A percentile compares a stretch with the other conserved stretches of the same genome.
These are phyloP conservation scores for Fonsecaea erecta DNA, from an alignment of 2,329 filamentous ascomycete genomes.

Conservation along the genomic window DNA sequence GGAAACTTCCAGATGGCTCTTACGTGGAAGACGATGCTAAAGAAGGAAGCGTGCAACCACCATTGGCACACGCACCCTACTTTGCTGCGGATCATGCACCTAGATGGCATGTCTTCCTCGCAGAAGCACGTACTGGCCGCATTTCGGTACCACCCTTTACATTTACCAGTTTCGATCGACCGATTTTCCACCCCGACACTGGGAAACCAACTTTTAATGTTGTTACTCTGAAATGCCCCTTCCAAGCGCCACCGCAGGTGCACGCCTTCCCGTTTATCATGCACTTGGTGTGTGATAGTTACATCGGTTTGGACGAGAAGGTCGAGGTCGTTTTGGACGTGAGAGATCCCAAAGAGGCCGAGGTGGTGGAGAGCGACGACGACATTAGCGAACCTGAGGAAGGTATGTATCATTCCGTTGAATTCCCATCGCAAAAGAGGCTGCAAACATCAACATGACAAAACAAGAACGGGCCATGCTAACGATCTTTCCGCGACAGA, in stretches of 20 bases:
- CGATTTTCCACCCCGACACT: constrained; percentile 68
- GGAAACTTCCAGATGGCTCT: constrained; percentile 66
- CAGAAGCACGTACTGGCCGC: constrained; percentile 91
- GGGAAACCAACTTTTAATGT: constrained; percentile 82
- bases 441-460: constrained; percentile 9
- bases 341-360: constrained; percentile 85
- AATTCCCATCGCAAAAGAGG: constrained; percentile 16
- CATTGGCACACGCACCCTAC: constrained; percentile 85
- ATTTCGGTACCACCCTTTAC: constrained; percentile 96
- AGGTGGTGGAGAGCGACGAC: constrained; percentile 72
- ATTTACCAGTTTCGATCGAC: constrained; percentile 91
- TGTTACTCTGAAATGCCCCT: constrained; percentile 96
- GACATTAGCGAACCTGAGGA: constrained; percentile 98
- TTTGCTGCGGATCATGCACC: constrained; percentile 88
- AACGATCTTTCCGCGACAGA: constrained; percentile 57
- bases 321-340: constrained; percentile 87
- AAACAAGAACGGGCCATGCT: constrained; percentile 32
- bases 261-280: constrained; percentile 95
- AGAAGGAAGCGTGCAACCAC: constrained; percentile 71
- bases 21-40: constrained; percentile 56
- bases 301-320: constrained; percentile 91
- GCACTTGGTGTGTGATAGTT: constrained; percentile 92
- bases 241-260: constrained; percentile 88
- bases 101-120: constrained; percentile 91
- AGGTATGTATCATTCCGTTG: constrained; percentile 65